These are phyloP conservation scores for Fagus sylvatica DNA, from an alignment of 306 rosid genomes.

Conservation along the genomic window DNA sequence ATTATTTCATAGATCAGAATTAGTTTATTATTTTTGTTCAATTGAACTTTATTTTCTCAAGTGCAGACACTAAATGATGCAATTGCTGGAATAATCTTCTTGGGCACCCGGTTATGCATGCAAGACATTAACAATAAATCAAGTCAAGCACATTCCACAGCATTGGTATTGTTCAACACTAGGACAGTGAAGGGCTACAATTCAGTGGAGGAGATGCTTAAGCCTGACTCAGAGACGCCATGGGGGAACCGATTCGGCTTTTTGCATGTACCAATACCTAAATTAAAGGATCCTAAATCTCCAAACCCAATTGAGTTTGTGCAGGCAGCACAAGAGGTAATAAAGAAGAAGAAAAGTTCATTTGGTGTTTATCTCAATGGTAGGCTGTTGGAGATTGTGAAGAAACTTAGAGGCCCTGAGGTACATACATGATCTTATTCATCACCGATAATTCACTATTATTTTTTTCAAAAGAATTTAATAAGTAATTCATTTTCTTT, in stretches of 20 bases:
- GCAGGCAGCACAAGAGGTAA: slow-evolving; percentile 36
- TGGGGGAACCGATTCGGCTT: slow-evolving; percentile 61
- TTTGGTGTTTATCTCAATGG: slow-evolving; percentile 33
- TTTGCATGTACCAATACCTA: slow-evolving; percentile 52
- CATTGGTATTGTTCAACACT: slow-evolving; percentile 57
- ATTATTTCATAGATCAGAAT: too few species aligned
- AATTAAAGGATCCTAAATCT: slow-evolving; percentile 20
- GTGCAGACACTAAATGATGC: slow-evolving; percentile 60
- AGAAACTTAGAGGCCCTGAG: slow-evolving; percentile 54
- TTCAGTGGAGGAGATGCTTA: slow-evolving; percentile 50
- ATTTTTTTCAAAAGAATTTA: too few species aligned
- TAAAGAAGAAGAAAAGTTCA: slow-evolving; percentile 55
- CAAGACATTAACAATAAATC: slow-evolving; percentile 37
- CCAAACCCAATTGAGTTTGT: slow-evolving; percentile 50
- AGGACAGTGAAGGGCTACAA: slow-evolving; percentile 49
- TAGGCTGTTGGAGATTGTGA: slow-evolving; percentile 38
- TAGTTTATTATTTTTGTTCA: neutral
- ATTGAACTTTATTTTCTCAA: neutral
- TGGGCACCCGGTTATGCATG: slow-evolving; percentile 56
- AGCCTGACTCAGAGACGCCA: slow-evolving; percentile 35
- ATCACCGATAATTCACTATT: neutral
- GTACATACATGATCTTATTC: slow-evolving; percentile 18
- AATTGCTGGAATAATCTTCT: slow-evolving; percentile 42
- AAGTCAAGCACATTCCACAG: slow-evolving; percentile 40
- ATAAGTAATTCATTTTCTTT: too few species aligned